Evolutionary conservation across 2,329 filamentous ascomycete genomes (phyloP), one percentile per base, ranked within the genome.

Genomic region (Amauroascus niger): DNA sequence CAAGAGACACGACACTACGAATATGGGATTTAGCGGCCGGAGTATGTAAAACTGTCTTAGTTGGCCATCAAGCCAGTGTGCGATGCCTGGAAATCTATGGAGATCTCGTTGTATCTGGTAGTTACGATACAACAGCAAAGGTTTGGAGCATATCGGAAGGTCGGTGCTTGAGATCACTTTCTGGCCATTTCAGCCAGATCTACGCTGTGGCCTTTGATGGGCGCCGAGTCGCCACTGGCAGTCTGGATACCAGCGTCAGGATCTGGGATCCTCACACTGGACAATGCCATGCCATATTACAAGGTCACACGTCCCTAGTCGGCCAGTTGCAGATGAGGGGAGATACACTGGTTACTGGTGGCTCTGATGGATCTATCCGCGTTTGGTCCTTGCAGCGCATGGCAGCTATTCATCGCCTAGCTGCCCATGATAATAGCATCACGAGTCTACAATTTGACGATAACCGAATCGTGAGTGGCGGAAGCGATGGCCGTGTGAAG

Each of bases 141-240:
- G 91, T 98, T 54, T 98, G 93, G 93, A 96, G 88, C 69, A 97
- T 98, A 50, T 95, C 88, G 1, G 88, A 96, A 71, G 93, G 93
- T 28, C 83, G 88, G 58, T 98, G 93, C 68, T 74, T 97, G 52
- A 84, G 91, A 61, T 96, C 89, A 0, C 77, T 98, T 37, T 84
- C 86, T 43, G 93, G 93, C 0, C 93, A 98, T 70, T 98, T 96
- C 71, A 97, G 91, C 67, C 93, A 98, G 67, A 98, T 98, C 55
- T 98, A 98, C 67, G 93, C 93, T 18, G 95, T 98, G 66, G 93
- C 93, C 1, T 98, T 97, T 70, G 93, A 98, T 67, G 93, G 93
- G 37, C 84, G 84, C 61, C 81, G 90, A 59, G 90, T 98, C 55
- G 91, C 94, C 33, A 98, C 93, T 8, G 93, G 93, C 49, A 96